phyloP scores from a whole-genome alignment of 768 basidiomycete genomes.

The Lactifluus hygrophoroides region DNA sequence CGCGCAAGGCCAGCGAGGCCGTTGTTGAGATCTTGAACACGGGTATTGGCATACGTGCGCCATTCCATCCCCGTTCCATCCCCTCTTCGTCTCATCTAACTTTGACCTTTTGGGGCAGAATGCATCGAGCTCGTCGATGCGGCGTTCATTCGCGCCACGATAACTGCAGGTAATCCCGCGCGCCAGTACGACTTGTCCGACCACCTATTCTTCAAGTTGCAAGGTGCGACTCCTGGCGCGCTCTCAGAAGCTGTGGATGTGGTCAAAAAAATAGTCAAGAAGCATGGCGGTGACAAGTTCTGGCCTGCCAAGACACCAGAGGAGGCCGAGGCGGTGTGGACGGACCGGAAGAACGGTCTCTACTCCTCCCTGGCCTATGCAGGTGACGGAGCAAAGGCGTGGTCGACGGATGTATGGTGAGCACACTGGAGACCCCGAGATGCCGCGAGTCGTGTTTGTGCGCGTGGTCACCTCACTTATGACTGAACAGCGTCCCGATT shows the following conservation, averaged over 20 bases:
- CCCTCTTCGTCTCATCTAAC: no score
- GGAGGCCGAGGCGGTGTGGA: conserved; percentile 74
- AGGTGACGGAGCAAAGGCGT: conserved; percentile 58
- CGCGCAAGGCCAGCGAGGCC: conserved; percentile 67
- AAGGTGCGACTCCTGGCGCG: conserved; percentile 52
- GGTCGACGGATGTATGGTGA: conserved; percentile 89
- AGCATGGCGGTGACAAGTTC: conserved; percentile 54
- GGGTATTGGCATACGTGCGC: conserved; percentile 68
- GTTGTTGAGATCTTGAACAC: conserved; percentile 73
- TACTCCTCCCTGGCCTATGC: conserved; percentile 61
- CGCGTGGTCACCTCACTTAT: background rate
- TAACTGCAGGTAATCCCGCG: background rate
- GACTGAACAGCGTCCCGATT: no score
- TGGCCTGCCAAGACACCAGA: conserved; percentile 65
- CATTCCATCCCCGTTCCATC: background rate
- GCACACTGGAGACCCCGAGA: conserved; percentile 8
- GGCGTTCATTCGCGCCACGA: conserved; percentile 15
- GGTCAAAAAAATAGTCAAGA: conserved; percentile 53
- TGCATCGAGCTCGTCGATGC: conserved; percentile 79
- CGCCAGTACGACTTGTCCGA: conserved; percentile 30
- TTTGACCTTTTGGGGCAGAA: no score
- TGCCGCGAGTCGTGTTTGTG: background rate
- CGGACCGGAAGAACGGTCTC: conserved; percentile 78
- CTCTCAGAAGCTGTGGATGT: conserved; percentile 50
- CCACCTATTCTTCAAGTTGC: conserved; percentile 87